phyloP scores from a whole-genome alignment of 441 rosid species.

The Erodium trifolium region DNA sequence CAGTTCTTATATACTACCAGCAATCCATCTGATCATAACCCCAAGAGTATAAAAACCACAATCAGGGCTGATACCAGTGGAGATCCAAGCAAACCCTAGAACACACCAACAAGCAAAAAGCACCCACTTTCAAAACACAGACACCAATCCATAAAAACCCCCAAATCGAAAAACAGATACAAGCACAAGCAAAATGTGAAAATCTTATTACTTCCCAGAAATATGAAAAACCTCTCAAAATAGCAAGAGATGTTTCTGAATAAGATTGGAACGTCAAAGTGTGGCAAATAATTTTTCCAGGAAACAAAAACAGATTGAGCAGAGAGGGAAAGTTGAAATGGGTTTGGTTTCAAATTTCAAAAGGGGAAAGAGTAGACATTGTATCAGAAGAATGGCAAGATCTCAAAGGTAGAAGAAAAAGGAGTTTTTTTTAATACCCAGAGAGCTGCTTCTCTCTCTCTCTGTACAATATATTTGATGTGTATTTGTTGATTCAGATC shows the following conservation, averaged over 20 bases:
- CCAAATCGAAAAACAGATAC: constrained; percentile 2
- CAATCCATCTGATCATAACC: constrained; percentile 31
- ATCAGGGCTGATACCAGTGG: constrained; percentile 39
- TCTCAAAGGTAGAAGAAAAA: constrained; percentile 20
- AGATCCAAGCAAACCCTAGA: constrained; percentile 54
- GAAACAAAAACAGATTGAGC: constrained; percentile 6
- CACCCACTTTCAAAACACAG: constrained; percentile 18
- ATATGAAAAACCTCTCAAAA: not conserved
- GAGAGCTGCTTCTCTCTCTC: not conserved
- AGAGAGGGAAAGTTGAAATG: not conserved
- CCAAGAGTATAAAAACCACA: constrained; percentile 32
- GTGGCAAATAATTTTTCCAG: constrained; percentile 10
- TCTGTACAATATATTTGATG: not conserved
- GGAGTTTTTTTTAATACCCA: not conserved
- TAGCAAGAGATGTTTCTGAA: constrained; percentile 1
- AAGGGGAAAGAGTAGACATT: constrained; percentile 23
- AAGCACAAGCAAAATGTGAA: not conserved
- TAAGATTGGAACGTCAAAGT: not conserved
- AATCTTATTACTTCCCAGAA: not conserved
- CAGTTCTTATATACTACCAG: constrained; percentile 21
- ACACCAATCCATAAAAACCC: constrained; percentile 17
- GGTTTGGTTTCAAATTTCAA: constrained; percentile 12
- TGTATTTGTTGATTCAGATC: constrained; percentile 16
- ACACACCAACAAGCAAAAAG: constrained; percentile 17
- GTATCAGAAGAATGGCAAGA: constrained; percentile 24